phyloP scores from a whole-genome alignment of 176 grass and related monocot genomes.

The Guadua angustifolia region DNA sequence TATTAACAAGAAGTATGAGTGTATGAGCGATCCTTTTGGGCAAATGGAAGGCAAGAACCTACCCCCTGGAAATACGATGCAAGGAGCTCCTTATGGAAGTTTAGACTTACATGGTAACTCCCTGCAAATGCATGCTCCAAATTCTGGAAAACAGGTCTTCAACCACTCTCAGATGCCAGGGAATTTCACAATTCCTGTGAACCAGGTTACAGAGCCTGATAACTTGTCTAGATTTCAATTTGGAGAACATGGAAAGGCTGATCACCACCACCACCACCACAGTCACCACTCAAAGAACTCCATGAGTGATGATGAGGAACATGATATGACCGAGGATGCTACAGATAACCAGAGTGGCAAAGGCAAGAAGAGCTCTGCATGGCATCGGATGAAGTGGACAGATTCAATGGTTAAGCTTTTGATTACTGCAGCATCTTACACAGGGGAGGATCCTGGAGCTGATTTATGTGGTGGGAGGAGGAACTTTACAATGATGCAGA shows the following conservation, averaged over 20 bases:
- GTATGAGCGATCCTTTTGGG: slow-evolving; percentile 18
- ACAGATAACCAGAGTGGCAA: slow-evolving; percentile 50
- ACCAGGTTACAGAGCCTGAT: slow-evolving; percentile 49
- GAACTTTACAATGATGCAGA: slow-evolving; percentile 74
- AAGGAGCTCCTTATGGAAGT: slow-evolving; percentile 55
- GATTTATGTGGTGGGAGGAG: slow-evolving; percentile 60
- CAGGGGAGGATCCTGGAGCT: slow-evolving; percentile 65
- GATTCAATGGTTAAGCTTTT: slow-evolving; percentile 87
- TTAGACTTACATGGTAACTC: slow-evolving; percentile 52
- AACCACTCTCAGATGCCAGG: slow-evolving; percentile 47
- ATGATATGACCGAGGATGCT: slow-evolving; percentile 53
- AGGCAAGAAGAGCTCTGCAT: slow-evolving; percentile 63
- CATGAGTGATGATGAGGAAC: slow-evolving; percentile 70
- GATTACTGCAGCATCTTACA: slow-evolving; percentile 87
- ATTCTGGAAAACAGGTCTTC: slow-evolving; percentile 40
- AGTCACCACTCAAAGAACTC: slow-evolving; percentile 53
- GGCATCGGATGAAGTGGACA: slow-evolving; percentile 99
- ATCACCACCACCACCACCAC: slow-evolving; percentile 34
- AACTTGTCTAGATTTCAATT: slow-evolving; percentile 53
- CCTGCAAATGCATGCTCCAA: slow-evolving; percentile 56
- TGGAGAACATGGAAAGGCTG: slow-evolving; percentile 57
- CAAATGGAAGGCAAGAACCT: slow-evolving; percentile 76
- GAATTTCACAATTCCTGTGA: slow-evolving; percentile 36
- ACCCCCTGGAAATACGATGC: slow-evolving; percentile 49
- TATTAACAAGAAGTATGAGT: slow-evolving; percentile 20